Percentiles rank a stretch among this genome's conserved stretches.
These are phyloP conservation scores for Paecilomyces dactylethromorphus DNA, from an alignment of 2,329 filamentous ascomycete species.

Conservation along the genomic window DNA sequence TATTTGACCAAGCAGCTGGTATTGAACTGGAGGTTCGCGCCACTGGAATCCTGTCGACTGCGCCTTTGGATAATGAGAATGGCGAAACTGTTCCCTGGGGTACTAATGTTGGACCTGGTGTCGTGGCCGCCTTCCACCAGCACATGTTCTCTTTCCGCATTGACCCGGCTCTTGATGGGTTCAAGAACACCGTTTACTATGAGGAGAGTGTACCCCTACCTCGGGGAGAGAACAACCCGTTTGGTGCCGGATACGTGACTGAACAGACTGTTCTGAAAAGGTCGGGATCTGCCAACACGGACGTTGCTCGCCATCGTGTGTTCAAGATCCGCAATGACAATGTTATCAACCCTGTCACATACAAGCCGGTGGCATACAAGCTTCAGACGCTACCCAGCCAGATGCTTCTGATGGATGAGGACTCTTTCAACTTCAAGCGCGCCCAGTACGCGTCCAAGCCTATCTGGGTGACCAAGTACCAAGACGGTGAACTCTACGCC, in stretches of 20 bases:
- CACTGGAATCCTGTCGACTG: conserved; percentile 60
- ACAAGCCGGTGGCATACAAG: conserved; percentile 51
- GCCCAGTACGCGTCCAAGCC: conserved; percentile 51
- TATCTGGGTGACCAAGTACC: conserved; percentile 51
- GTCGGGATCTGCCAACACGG: conserved; percentile 44
- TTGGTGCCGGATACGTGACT: conserved; percentile 46
- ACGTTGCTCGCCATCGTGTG: conserved; percentile 42
- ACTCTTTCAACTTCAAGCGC: conserved; percentile 43
- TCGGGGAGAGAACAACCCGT: conserved; percentile 45
- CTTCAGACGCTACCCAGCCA: conserved; percentile 52
- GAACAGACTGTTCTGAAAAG: conserved; percentile 41
- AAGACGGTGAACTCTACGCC: conserved; percentile 47
- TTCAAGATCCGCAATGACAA: conserved; percentile 55
- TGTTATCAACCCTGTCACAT: conserved; percentile 48
- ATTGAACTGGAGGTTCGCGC: conserved; percentile 63
- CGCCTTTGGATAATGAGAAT: conserved; percentile 56
- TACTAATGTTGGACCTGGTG: conserved; percentile 63
- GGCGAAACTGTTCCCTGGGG: conserved; percentile 59
- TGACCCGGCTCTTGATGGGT: conserved; percentile 56
- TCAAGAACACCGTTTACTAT: conserved; percentile 50
- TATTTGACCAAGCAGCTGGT: conserved; percentile 65
- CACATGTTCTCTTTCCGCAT: conserved; percentile 67
- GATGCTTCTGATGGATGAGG: conserved; percentile 47
- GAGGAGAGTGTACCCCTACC: conserved; percentile 57
- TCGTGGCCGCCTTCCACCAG: conserved; percentile 65